Evolutionary conservation across 176 grass and related monocot species (phyloP), one percentile per base, ranked within the genome.

Genomic region (Rhynchospora breviuscula): DNA sequence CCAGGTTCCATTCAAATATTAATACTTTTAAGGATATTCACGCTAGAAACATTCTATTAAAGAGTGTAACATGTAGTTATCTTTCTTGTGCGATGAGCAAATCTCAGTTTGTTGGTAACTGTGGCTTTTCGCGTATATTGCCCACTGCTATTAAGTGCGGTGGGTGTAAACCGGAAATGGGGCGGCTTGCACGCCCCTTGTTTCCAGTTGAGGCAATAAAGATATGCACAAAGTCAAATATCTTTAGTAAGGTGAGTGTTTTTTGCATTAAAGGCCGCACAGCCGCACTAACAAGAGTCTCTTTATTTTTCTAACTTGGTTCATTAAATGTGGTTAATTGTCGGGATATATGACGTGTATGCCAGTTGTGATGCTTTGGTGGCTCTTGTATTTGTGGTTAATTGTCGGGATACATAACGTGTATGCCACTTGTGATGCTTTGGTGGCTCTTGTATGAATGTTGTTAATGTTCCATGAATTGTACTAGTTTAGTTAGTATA

Each of bases 181-280:
- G 72, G 72, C 22, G 21, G 19, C 47, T 54, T 52, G 71, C 48
- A 25, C 48, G 72, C 47, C 72, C 72, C 72, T 76, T 53, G 72
- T 76, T 76, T 76, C 72, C 15, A 8, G 19, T 26, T 76, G 72
- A 51, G 14, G 47, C 26, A 76, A 52, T 76, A 76, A 76, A 76
- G 72, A 53, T 46, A 76, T 76, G 67, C 35, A 45, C 18, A 76
- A 54, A 76, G 47, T 76, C 22, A 14, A 74, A 54, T 76, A 29
- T 76, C 47, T 53, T 76, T 76, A 54, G 19, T 76, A 53, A 76
- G 72, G 22, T 53, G n/a, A 6, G n/a, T 10, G 10, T 52, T 76
- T 70, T 75, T 29, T 76, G 72, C 47, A 53, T 29, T 76, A 76
- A 76, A 54, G 54, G 46, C 22, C 47, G 11, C 72, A 53, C 22